Percentiles rank a stretch among this genome's conserved stretches.
These are phyloP conservation scores for Brassica incana DNA, from an alignment of 345 rosid genomes.

Conservation along the genomic window DNA sequence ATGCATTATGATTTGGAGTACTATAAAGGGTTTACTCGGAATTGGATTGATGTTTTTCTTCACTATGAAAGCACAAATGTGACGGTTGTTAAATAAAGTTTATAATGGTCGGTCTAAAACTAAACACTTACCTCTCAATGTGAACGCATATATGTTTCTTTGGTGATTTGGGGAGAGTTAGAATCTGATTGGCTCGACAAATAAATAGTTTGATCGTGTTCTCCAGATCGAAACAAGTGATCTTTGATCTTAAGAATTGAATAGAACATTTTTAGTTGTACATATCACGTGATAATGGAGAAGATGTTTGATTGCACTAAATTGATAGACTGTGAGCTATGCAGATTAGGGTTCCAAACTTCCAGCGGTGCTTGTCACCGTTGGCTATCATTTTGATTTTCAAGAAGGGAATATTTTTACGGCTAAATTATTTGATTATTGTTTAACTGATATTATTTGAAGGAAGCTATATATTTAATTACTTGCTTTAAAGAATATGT, in stretches of 20 bases:
- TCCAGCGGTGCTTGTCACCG: slow-evolving; percentile 8
- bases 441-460: not conserved
- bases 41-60: not conserved
- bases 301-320: slow-evolving; percentile 17
- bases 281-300: slow-evolving; percentile 27
- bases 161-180: not conserved
- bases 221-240: slow-evolving; percentile 2
- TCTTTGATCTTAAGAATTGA: not conserved
- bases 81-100: not conserved
- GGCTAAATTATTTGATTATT: not conserved
- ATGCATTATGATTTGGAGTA: not conserved
- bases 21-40: not conserved
- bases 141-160: not conserved
- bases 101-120: not conserved
- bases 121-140: not conserved
- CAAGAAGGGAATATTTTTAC: not conserved
- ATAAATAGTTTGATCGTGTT: slow-evolving; percentile 7
- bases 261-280: not conserved
- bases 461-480: not conserved
- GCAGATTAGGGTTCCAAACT: slow-evolving; percentile 25
- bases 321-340: slow-evolving; percentile 30
- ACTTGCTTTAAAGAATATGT: not conserved
- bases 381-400: not conserved
- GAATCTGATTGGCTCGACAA: not conserved
- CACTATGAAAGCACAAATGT: not conserved